Conservation (phyloP, 2,329 filamentous ascomycete genomes). For the Plenodomus biglobosus region DNA sequence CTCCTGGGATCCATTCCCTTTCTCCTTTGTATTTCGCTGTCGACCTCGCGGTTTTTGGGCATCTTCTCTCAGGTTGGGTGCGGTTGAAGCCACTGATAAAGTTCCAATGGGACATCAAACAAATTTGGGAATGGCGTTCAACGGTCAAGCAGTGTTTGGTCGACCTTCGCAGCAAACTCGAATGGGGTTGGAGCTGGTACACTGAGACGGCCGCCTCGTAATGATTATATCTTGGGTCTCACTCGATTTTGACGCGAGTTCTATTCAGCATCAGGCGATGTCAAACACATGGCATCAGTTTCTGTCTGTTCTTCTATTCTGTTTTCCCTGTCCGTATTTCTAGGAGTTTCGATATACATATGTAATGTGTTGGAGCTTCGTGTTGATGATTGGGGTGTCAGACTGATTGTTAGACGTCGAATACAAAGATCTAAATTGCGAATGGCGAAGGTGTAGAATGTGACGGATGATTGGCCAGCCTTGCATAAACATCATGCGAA, state of each 20-base stretch:
- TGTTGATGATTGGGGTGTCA: slow-evolving; percentile 10
- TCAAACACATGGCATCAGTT: background rate
- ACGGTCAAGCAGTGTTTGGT: slow-evolving; percentile 19
- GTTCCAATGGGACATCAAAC: slow-evolving; percentile 13
- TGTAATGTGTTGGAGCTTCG: slow-evolving; percentile 8
- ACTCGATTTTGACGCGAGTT: background rate
- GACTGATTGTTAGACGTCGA: slow-evolving; percentile 25
- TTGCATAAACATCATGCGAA: slow-evolving; percentile 1
- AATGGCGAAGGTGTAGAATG: background rate
- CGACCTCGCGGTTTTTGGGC: slow-evolving; percentile 30
- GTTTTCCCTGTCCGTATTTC: slow-evolving; percentile 7
- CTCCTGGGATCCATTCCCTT: slow-evolving; percentile 15
- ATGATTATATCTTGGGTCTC: slow-evolving; percentile 15
- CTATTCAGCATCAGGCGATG: background rate
- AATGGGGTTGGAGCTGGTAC: slow-evolving; percentile 35
- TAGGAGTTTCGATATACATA: slow-evolving; percentile 18
- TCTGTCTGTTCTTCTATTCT: slow-evolving; percentile 2
- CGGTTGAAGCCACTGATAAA: slow-evolving; percentile 21
- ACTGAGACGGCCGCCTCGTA: slow-evolving; percentile 23
- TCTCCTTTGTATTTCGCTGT: slow-evolving; percentile 41
- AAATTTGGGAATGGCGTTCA: slow-evolving; percentile 29
- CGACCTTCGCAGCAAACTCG: slow-evolving; percentile 23
- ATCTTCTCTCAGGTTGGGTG: slow-evolving; percentile 31
- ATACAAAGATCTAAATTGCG: slow-evolving; percentile 29
- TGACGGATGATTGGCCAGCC: background rate